Evolutionary conservation across 2,329 filamentous ascomycete genomes (phyloP), one percentile per base, ranked within the genome.

Genomic region (Cladorrhinum sp.): DNA sequence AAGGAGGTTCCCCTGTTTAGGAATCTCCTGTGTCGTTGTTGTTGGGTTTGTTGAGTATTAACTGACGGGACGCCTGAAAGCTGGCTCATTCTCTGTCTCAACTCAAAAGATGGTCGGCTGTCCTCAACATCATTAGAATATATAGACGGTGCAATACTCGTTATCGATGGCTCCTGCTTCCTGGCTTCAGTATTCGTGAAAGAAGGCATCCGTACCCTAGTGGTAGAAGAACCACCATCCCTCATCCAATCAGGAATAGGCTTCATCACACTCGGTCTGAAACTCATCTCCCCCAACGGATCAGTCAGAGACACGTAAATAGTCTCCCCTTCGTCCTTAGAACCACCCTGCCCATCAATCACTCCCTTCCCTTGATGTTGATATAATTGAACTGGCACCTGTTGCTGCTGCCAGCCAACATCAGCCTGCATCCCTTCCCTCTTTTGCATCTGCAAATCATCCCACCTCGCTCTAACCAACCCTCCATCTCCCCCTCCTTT

Each of bases 301-400:
- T 85, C 77, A 25, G 72, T 71, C 3, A 82, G 76, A 32, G 79
- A 78, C 6, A 85, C 76, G 69, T 82, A 85, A 5, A 84, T 77
- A 1, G 73, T 71, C 20, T n/a, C n/a, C n/a, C n/a, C 23, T 55
- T 48, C 41, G 9, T 22, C 32, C 6, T 59, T 24, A 3, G 24
- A 18, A n/a, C 13, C 32, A 5, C 10, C 18, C 18, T 54, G 50
- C 24, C 13, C 22, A 25, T 48, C 18, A 8, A 50, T n/a, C 36
- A 12, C 12, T 27, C 54, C 22, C 50, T 23, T 27, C 25, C 59
- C 53, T 1, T 23, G 5, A 4, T 32, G 12, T 25, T 16, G 20
- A 16, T 55, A 32, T 9, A 57, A 54, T 27, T 54, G 36, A 55
- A 55, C 38, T n/a, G n/a, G n/a, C n/a, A n/a, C n/a, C n/a, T n/a